Evolutionary conservation across 371 early-diverging fungal genomes (phyloP).

Genomic region (Mucor mucedo): DNA sequence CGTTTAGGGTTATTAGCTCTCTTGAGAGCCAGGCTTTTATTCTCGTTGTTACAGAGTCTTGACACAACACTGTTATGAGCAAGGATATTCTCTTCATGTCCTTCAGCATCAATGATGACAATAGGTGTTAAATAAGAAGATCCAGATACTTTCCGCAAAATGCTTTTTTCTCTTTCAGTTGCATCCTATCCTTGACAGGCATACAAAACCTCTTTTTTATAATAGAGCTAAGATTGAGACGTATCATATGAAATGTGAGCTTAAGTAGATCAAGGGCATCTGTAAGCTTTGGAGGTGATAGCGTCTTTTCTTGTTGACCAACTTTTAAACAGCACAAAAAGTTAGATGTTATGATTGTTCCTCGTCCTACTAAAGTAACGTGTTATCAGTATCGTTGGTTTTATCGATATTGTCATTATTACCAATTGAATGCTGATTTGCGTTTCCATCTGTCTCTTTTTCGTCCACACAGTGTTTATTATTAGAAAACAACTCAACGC

Average conservation of each 20-base stretch:
- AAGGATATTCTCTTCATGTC: conserved; percentile 17
- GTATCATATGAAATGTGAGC: conserved; percentile 19
- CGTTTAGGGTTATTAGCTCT: conserved; percentile 15
- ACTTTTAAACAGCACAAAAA: conserved; percentile 19
- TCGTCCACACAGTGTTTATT: conserved; percentile 22
- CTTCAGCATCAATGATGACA: conserved; percentile 22
- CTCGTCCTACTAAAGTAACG: conserved; percentile 19
- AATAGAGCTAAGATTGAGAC: conserved; percentile 12
- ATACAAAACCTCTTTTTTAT: conserved; percentile 19
- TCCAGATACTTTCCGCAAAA: conserved; percentile 18
- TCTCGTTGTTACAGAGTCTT: conserved; percentile 19
- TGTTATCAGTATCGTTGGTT: conserved; percentile 18
- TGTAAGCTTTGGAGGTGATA: conserved; percentile 20
- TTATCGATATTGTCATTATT: conserved; percentile 15
- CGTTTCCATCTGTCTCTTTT: conserved; percentile 20
- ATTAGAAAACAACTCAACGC: conserved; percentile 14
- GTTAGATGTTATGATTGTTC: conserved; percentile 14
- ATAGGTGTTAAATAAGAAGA: conserved; percentile 15
- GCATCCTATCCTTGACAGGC: conserved; percentile 17
- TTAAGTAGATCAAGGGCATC: conserved; percentile 19
- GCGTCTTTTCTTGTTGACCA: conserved; percentile 14
- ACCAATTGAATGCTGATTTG: conserved; percentile 20
- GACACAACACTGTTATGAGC: conserved; percentile 17
- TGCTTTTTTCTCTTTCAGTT: conserved; percentile 18
- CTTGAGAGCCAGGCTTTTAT: conserved; percentile 19